Conservation (phyloP, 768 basidiomycete species). For the Strobilomyces echinocephalus region DNA sequence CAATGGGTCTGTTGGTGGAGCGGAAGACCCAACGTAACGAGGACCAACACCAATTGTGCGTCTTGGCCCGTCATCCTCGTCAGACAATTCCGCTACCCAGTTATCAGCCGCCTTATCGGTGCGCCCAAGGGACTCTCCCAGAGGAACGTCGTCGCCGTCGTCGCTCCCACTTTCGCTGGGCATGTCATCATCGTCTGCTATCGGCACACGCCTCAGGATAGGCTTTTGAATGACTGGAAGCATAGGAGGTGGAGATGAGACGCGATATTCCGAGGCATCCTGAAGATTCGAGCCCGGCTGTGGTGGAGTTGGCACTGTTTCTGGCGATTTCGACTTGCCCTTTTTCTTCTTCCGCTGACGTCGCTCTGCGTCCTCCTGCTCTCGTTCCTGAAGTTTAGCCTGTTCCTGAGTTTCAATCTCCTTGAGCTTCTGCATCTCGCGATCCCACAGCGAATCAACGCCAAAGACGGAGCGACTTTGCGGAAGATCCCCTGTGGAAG, state of each 20-base stretch:
- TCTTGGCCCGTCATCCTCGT: conserved; percentile 50
- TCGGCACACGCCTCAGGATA: conserved; percentile 27
- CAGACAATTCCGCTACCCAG: conserved; percentile 59
- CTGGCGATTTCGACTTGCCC: conserved; percentile 45
- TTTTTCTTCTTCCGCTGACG: conserved; percentile 35
- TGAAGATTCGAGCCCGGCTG: conserved; percentile 34
- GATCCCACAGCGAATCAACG: conserved; percentile 89
- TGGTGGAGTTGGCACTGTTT: conserved; percentile 30
- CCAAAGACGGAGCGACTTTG: conserved; percentile 83
- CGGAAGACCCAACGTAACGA: conserved; percentile 33
- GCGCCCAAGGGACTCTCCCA: conserved; percentile 17
- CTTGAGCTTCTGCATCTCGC: conserved; percentile 76
- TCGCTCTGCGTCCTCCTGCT: conserved; percentile 42
- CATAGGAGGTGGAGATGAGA: conserved; percentile 24
- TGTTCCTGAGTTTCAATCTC: conserved; percentile 70
- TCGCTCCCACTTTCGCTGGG: conserved; percentile 54
- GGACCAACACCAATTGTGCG: conserved; percentile 58
- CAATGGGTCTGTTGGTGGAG: no score
- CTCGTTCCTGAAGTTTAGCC: conserved; percentile 47
- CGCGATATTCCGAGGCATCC: conserved; percentile 13
- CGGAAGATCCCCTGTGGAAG: conserved; percentile 32
- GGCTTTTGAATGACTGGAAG: conserved; percentile 36
- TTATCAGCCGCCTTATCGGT: conserved; percentile 24
- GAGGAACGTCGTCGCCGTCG: conserved; percentile 29
- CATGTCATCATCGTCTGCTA: conserved; percentile 33